A percentile compares a stretch with the other conserved stretches of the same genome.
Conservation (phyloP, 2,329 filamentous ascomycete species). For the Diaporthe batatas region DNA sequence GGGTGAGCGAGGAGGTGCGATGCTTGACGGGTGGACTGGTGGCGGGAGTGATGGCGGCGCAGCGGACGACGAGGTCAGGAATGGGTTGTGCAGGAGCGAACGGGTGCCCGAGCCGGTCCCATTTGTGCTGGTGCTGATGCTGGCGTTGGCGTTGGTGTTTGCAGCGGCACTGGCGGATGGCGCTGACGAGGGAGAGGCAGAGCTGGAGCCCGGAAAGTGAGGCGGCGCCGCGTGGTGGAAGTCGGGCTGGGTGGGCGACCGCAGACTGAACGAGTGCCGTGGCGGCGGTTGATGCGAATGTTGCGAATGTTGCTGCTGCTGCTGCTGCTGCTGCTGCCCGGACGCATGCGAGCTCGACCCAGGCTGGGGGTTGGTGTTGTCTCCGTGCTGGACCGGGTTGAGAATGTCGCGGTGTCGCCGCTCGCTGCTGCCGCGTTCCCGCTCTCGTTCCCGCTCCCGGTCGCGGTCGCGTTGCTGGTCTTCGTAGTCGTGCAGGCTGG, state of each 20-base stretch:
- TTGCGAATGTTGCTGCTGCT: neutral
- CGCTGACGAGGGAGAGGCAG: conserved; percentile 45
- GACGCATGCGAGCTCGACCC: conserved; percentile 5
- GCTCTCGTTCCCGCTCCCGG: conserved; percentile 36
- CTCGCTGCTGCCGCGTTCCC: conserved; percentile 45
- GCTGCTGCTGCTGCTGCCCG: conserved; percentile 17
- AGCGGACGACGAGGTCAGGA: conserved; percentile 38
- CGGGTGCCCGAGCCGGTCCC: conserved; percentile 47
- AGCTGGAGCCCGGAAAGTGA: conserved; percentile 49
- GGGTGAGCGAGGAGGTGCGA: conserved; percentile 55
- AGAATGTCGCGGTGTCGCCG: conserved; percentile 62
- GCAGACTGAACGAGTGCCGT: conserved; percentile 62
- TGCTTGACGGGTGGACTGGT: conserved; percentile 39
- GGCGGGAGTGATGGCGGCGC: conserved; percentile 39
- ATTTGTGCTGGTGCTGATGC: conserved; percentile 48
- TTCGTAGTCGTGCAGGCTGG: conserved; percentile 55
- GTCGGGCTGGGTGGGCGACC: conserved; percentile 63
- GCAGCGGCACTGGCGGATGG: conserved; percentile 45
- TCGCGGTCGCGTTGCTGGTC: conserved; percentile 48
- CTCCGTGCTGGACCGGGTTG: conserved; percentile 51
- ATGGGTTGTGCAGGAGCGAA: conserved; percentile 44
- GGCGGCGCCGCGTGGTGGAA: conserved; percentile 48
- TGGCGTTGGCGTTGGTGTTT: conserved; percentile 44
- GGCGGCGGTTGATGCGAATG: conserved; percentile 46
- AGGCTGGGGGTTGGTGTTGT: conserved; percentile 40